A percentile compares a stretch with the other conserved stretches of the same genome.
Evolutionary conservation across 768 basidiomycete species (phyloP).

Genomic region (Amanita exitialis): DNA sequence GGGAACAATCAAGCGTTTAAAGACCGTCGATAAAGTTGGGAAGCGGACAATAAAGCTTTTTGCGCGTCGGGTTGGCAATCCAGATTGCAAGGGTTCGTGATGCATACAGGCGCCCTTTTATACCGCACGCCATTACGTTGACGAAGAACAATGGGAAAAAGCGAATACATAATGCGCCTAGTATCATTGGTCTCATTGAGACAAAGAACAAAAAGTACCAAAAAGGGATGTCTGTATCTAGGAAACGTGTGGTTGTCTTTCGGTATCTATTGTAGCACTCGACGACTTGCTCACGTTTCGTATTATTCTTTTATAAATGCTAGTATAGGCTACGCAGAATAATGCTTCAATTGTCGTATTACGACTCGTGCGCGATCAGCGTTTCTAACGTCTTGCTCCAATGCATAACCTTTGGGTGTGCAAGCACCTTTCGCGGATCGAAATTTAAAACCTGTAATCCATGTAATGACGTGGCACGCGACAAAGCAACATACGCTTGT

Average conservation of each 20-base stretch:
- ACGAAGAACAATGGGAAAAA: neutral
- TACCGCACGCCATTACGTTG: neutral
- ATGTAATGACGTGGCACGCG: conserved; percentile 78
- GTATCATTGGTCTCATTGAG: neutral
- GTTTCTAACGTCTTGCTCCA: conserved; percentile 57
- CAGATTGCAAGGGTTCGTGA: conserved; percentile 3
- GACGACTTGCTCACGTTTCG: neutral
- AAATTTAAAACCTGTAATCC: conserved; percentile 84
- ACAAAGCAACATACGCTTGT: conserved; percentile 87
- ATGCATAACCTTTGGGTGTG: conserved; percentile 59
- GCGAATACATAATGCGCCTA: neutral
- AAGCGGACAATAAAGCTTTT: neutral
- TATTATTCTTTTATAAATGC: neutral
- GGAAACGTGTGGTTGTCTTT: neutral
- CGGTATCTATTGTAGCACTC: neutral
- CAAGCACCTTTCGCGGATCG: conserved; percentile 60
- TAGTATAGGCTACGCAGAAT: neutral
- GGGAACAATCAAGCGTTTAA: neutral
- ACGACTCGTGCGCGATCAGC: conserved; percentile 1
- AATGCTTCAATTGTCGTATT: neutral
- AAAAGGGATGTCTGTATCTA: neutral
- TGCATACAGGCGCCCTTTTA: neutral
- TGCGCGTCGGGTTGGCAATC: neutral
- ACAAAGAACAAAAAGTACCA: neutral
- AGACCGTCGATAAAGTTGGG: conserved; percentile 1